Percentiles rank a stretch among this genome's conserved stretches.
phyloP scores from a whole-genome alignment of 345 rosid genomes.

The Aquilaria sinensis region DNA sequence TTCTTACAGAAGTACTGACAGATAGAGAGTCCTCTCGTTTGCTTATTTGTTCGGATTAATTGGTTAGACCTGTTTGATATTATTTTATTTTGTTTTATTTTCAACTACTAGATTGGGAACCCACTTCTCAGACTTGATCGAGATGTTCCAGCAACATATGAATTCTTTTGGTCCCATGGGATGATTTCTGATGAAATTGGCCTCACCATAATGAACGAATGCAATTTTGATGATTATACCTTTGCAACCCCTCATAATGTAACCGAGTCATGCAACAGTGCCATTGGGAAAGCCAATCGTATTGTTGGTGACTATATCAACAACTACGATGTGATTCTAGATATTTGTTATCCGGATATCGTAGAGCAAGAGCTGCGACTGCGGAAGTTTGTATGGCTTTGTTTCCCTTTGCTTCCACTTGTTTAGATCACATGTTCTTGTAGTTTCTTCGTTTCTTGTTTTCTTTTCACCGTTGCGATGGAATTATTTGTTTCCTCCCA shows the following conservation, averaged over 20 bases:
- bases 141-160: slow-evolving; percentile 64
- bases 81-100: neutral
- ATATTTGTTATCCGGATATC: slow-evolving; percentile 72
- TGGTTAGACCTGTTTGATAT: neutral
- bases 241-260: slow-evolving; percentile 53
- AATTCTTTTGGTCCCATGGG: slow-evolving; percentile 92
- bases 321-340: slow-evolving; percentile 75
- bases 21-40: neutral
- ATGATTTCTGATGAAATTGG: slow-evolving; percentile 95
- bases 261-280: slow-evolving; percentile 40
- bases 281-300: slow-evolving; percentile 40
- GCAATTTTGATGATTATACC: slow-evolving; percentile 72
- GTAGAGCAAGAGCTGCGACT: slow-evolving; percentile 84
- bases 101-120: slow-evolving; percentile 62
- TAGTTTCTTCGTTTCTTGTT: neutral
- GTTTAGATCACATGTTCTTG: neutral
- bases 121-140: slow-evolving; percentile 81
- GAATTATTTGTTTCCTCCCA: neutral
- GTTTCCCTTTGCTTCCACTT: neutral
- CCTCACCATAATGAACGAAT: slow-evolving; percentile 56
- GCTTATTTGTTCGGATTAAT: slow-evolving; percentile 3
- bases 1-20: neutral
- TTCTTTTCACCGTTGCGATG: neutral
- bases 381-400: slow-evolving; percentile 48
- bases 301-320: slow-evolving; percentile 63